A percentile compares a stretch with the other conserved stretches of the same genome.
Conservation (phyloP, 371 early-diverging fungal species). For the Polyrhizophydium stewartii region DNA sequence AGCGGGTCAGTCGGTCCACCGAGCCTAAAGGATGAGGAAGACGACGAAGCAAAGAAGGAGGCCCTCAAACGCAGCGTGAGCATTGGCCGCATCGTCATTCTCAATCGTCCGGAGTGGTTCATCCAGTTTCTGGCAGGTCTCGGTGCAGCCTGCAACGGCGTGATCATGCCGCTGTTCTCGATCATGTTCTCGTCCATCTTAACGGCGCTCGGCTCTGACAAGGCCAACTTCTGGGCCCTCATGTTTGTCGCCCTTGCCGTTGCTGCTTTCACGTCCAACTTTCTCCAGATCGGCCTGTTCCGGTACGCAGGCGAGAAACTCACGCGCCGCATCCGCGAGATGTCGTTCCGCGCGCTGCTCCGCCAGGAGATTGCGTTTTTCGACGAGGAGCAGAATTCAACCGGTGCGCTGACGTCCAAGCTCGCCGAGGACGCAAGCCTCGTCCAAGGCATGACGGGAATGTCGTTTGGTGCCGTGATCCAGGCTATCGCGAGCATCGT, state of each 20-base stretch:
- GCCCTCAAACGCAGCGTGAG: neutral
- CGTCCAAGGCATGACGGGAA: slow-evolving; percentile 43
- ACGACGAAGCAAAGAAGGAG: neutral
- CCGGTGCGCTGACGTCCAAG: slow-evolving; percentile 78
- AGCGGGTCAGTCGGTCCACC: no score
- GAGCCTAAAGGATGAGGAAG: no score
- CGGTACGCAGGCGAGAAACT: slow-evolving; percentile 39
- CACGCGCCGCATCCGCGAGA: slow-evolving; percentile 53
- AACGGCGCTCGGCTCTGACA: neutral
- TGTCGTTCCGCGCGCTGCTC: slow-evolving; percentile 56
- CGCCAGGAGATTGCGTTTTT: slow-evolving; percentile 85
- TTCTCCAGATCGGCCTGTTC: slow-evolving; percentile 44
- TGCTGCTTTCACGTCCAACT: slow-evolving; percentile 23
- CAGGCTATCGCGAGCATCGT: slow-evolving; percentile 17
- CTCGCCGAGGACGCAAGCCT: slow-evolving; percentile 80
- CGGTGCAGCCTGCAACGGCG: slow-evolving; percentile 25
- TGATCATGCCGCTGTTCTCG: slow-evolving; percentile 15
- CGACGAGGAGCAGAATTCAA: slow-evolving; percentile 75
- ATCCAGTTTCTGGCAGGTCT: slow-evolving; percentile 20
- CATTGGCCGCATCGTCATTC: slow-evolving; percentile 16
- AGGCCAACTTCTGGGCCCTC: slow-evolving; percentile 20
- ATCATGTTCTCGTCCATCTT: slow-evolving; percentile 15
- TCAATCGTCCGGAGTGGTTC: slow-evolving; percentile 30
- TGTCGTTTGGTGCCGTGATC: slow-evolving; percentile 13
- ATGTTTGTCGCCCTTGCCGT: slow-evolving; percentile 26